Evolutionary conservation across 129 eudicot genomes (phyloP), one percentile per base, ranked within the genome.

Genomic region (Artemisia tridentata): DNA sequence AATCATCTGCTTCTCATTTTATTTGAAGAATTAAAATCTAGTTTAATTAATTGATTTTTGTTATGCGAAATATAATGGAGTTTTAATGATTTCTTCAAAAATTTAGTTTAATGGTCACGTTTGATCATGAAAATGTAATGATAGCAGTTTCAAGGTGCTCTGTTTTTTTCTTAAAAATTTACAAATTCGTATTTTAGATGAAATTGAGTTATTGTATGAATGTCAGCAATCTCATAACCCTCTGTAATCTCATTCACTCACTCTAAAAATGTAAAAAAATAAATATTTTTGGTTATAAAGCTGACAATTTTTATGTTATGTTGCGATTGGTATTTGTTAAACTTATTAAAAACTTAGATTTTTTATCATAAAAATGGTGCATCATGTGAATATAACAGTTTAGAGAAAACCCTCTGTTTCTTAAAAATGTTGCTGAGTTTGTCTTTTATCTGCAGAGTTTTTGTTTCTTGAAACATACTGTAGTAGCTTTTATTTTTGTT

Each of bases 1-100:
- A 47, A 48, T 11, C 21, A 41, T 14, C 38, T 65, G 57, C 19
- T 66, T 65, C 70, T 65, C 56, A 13, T 46, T 65, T 19, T 46
- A 16, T 5, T 18, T 66, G 34, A 18, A 47, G 56, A 66, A 66
- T 46, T 25, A 66, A 12, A 11, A 18, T 47, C 23, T 65, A 46
- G 16, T 25, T 23, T 43, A 47, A 7, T 19, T 4, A 7, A 13
- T n/a, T 25, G 15, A 17, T 29, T 10, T 29, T 68, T 50, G 15
- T 10, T 12, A 38, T 68, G 63, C 8, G 2, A 38, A 38, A 38
- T 0, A 0, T 7, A 1, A 23, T 23, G 2, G 2, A 1, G 25
- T 23, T 23, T 23, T 23, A 23, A 23, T 0, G 25, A 23, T 23
- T 23, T 23, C 25, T 23, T 23, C 25, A 23, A 23, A 21, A 23